phyloP scores from a whole-genome alignment of 768 basidiomycete genomes.

The Bullera alba region DNA sequence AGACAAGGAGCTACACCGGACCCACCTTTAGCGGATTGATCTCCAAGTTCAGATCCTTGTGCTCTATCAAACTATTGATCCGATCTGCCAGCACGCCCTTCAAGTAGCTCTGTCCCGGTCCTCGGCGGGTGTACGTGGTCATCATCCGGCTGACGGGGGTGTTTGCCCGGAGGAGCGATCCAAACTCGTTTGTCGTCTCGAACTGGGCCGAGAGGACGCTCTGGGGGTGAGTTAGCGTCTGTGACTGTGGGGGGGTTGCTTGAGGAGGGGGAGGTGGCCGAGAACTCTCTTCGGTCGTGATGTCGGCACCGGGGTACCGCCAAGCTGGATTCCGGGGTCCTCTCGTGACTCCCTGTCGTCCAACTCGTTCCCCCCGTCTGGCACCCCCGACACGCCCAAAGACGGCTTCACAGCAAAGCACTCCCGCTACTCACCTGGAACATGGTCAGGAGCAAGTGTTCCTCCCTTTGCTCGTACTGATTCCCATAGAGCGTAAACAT shows the following conservation, averaged over 20 bases:
- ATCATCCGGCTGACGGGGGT: slow-evolving; percentile 99
- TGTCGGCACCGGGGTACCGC: too few relatives aligned
- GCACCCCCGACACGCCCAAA: background rate
- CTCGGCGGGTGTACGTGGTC: slow-evolving; percentile 98
- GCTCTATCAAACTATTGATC: slow-evolving; percentile 97
- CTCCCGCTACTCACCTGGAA: slow-evolving; percentile 56
- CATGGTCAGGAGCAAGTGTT: slow-evolving; percentile 97
- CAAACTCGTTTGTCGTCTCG: slow-evolving; percentile 97
- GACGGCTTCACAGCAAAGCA: background rate
- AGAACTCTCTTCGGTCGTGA: too few relatives aligned
- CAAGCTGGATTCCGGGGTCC: too few relatives aligned
- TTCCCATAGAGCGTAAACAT: slow-evolving; percentile 99
- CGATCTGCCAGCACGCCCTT: slow-evolving; percentile 96
- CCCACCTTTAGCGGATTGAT: slow-evolving; percentile 95
- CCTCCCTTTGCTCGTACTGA: slow-evolving; percentile 96
- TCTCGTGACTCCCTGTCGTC: too few relatives aligned
- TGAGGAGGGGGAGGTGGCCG: too few relatives aligned
- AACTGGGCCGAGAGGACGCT: slow-evolving; percentile 97
- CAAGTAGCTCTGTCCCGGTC: slow-evolving; percentile 96
- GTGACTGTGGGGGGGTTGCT: background rate
- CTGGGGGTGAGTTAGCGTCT: slow-evolving; percentile 48
- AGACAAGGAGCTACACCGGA: background rate
- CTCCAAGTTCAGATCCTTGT: slow-evolving; percentile 97
- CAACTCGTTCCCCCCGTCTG: background rate
- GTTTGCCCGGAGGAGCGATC: slow-evolving; percentile 95